A percentile compares a stretch with the other conserved stretches of the same genome.
Evolutionary conservation across 1,139 yeast genomes (phyloP).

Genomic region (Yamadazyma pseudoaaseri): DNA sequence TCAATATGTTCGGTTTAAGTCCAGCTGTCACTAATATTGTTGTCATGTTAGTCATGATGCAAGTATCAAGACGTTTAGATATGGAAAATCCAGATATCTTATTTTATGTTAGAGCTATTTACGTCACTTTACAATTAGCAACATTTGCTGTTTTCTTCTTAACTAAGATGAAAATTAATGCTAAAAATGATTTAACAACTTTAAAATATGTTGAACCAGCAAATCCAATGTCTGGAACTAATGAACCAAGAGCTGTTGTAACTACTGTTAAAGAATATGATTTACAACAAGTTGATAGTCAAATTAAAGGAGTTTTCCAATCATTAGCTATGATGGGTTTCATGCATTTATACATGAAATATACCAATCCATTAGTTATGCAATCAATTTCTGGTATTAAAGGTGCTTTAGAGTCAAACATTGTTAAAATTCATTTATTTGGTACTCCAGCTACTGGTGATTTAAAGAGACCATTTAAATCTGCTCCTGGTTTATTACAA

Average conservation of each 20-base stretch:
- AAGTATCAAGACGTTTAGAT: conserved; percentile 84
- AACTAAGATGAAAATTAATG: conserved; percentile 58
- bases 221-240: conserved; percentile 72
- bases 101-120: conserved; percentile 74
- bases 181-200: conserved; percentile 89
- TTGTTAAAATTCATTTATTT: conserved; percentile 87
- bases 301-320: conserved; percentile 81
- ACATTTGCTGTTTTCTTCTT: conserved; percentile 67
- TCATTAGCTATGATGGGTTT: conserved; percentile 97
- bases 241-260: conserved; percentile 71
- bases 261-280: conserved; percentile 96
- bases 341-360: conserved; percentile 98
- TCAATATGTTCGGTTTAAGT: conserved; percentile 51
- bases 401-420: conserved; percentile 86
- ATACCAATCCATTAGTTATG: conserved; percentile 95
- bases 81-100: conserved; percentile 81
- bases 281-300: conserved; percentile 74
- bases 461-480: conserved; percentile 95
- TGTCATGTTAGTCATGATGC: conserved; percentile 97
- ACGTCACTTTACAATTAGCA: conserved; percentile 62
- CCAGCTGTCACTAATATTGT: conserved; percentile 86
- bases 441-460: conserved; percentile 86
- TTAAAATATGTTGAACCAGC: conserved; percentile 89
- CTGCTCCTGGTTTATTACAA: conserved; percentile 76
- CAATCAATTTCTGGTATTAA: conserved; percentile 90